Evolutionary conservation across 495 filamentous ascomycete genomes (phyloP), one percentile per base, ranked within the genome.

Genomic region (Lentithecium fluviatile): DNA sequence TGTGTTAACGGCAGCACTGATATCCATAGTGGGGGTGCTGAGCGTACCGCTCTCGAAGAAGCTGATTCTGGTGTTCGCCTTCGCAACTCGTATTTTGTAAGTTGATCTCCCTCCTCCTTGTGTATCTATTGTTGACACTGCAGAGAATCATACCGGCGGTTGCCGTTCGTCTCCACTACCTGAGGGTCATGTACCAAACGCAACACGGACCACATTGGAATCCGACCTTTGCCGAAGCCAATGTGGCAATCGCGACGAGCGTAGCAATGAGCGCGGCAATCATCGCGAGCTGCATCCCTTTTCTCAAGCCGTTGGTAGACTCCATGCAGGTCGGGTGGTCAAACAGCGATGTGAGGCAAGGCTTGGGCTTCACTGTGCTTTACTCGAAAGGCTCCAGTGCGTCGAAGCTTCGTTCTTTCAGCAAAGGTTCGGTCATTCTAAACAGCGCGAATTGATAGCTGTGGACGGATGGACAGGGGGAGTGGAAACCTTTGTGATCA

Each of bases 191-290:
- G 19, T 7, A 51, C n/a, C 2, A n/a, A 2, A 7, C 17, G 6
- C 45, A 17, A 12, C 8, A 13, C 23, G 13, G 21, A 3, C 2
- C 46, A 4, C 8, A 46, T 3, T 61, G 49, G 58, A 34, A 61
- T 23, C 34, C 45, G 11, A 61, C 58, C 12, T 45, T 21, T 13
- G 32, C 34, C 1, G 20, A 61, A 19, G 37, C 37, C 3, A 55
- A 46, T 25, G 49, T 61, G 3, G 58, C 50, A 3, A 61, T 61
- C 7, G 36, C 36, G 36, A 38, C 36, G 6, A 55, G 25, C 25
- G 49, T 61, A 7, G 58, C 50, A 3, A 61, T 61, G 58, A 61
- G 47, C 50, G 25, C 40, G 23, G 51, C 29, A 29, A 54, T 61
- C 20, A n/a, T 61, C 5, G 17, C 55, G 4, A 61, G 11, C 6